Evolutionary conservation across 768 basidiomycete genomes (phyloP).

Genomic region (Kwoniella europaea): DNA sequence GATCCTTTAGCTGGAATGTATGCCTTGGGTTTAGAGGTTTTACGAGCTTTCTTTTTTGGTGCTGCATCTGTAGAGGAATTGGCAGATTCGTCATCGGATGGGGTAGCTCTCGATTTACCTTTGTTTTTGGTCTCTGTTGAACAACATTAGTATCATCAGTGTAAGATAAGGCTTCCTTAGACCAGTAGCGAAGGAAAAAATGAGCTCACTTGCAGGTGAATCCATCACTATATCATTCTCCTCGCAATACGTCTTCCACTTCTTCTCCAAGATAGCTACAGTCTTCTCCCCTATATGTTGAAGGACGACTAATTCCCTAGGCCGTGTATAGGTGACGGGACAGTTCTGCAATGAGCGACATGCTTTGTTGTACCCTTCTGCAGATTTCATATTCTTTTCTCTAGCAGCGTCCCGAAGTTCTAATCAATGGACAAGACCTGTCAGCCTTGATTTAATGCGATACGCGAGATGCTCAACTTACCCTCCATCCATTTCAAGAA

Average conservation of each 20-base stretch:
- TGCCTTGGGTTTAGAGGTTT: constrained; percentile 33
- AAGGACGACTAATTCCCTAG: constrained; percentile 48
- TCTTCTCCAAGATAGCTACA: constrained; percentile 44
- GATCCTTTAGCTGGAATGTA: constrained; percentile 50
- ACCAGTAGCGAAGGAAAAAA: not conserved
- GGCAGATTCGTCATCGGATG: constrained; percentile 11
- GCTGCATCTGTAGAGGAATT: constrained; percentile 8
- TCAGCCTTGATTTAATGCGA: not conserved
- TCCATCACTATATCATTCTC: constrained; percentile 42
- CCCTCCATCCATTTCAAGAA: constrained; percentile 54
- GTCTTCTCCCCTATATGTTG: constrained; percentile 50
- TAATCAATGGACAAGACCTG: not conserved
- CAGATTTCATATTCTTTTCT: constrained; percentile 44
- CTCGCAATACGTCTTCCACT: constrained; percentile 41
- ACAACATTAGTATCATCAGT: too few relatives aligned
- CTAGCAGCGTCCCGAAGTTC: constrained; percentile 48
- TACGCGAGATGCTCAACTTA: constrained; percentile 18
- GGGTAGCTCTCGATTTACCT: constrained; percentile 26
- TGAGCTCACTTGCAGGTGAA: constrained; percentile 37
- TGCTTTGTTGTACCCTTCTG: constrained; percentile 48
- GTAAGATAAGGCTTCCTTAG: not conserved
- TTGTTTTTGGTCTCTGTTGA: constrained; percentile 13
- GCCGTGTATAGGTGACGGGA: constrained; percentile 47
- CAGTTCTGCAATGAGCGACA: constrained; percentile 47
- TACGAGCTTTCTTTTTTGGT: constrained; percentile 29